These are phyloP conservation scores for Prunus kanzakura DNA, from an alignment of 306 rosid species.

Conservation along the genomic window DNA sequence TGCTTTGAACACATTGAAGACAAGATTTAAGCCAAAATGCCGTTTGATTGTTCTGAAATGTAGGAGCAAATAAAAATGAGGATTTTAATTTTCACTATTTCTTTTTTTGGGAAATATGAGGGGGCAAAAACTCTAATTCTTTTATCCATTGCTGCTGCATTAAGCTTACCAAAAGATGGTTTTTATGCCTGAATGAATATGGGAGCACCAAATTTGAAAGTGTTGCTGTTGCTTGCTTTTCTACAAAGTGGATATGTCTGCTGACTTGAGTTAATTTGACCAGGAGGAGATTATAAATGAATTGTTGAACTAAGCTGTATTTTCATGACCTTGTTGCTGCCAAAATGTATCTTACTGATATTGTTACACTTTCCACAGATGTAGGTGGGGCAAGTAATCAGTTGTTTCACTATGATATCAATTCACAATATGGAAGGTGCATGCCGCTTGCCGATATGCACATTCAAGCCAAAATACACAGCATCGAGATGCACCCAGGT, in stretches of 20 bases:
- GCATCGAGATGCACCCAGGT: slow-evolving; percentile 74
- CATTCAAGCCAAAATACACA: slow-evolving; percentile 87
- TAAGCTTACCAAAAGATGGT: neutral
- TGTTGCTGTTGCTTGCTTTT: neutral
- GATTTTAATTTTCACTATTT: neutral
- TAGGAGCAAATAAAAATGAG: neutral
- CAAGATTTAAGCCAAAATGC: neutral
- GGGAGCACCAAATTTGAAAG: neutral
- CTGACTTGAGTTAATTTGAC: neutral
- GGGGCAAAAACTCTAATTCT: too few relatives aligned
- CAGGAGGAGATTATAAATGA: neutral
- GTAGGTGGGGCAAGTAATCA: slow-evolving; percentile 10
- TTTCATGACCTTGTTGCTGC: neutral
- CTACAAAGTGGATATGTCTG: neutral
- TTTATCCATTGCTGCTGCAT: neutral
- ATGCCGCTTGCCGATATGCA: slow-evolving; percentile 80
- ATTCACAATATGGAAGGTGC: slow-evolving; percentile 78
- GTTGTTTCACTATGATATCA: slow-evolving; percentile 62
- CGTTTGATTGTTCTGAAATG: neutral
- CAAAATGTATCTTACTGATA: neutral
- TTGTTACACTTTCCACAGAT: slow-evolving; percentile 18
- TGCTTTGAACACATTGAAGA: neutral
- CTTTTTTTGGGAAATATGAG: too few relatives aligned
- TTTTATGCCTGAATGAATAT: neutral
- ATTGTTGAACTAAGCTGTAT: neutral